A percentile compares a stretch with the other conserved stretches of the same genome.
phyloP scores from a whole-genome alignment of 2,329 filamentous ascomycete species.

The Paracamarosporium sp. region DNA sequence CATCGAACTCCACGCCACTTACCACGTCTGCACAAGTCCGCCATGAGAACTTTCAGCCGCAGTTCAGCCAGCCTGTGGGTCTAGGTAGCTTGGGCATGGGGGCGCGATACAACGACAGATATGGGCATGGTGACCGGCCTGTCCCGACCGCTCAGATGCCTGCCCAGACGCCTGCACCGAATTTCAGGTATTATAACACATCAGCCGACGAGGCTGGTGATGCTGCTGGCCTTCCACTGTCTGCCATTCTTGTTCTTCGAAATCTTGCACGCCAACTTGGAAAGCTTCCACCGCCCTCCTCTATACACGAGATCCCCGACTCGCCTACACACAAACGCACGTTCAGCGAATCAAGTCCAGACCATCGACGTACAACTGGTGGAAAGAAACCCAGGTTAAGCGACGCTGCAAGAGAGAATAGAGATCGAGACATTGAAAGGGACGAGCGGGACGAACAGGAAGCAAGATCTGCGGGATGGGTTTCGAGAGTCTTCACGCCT shows the following conservation, averaged over 20 bases:
- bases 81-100: slow-evolving; percentile 36
- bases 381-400: slow-evolving; percentile 54
- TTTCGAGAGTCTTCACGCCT: slow-evolving; percentile 71
- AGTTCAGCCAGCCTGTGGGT: slow-evolving; percentile 38
- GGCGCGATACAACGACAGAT: slow-evolving; percentile 22
- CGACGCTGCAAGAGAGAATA: slow-evolving; percentile 37
- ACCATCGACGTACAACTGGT: slow-evolving; percentile 30
- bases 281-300: slow-evolving; percentile 41
- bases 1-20: slow-evolving; percentile 35
- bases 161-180: slow-evolving; percentile 26
- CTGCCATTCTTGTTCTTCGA: slow-evolving; percentile 76
- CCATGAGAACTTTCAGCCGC: slow-evolving; percentile 37
- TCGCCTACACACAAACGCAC: slow-evolving; percentile 40
- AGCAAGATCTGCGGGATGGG: slow-evolving; percentile 65
- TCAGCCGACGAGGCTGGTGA: slow-evolving; percentile 58
- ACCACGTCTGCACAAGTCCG: slow-evolving; percentile 36
- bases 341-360: slow-evolving; percentile 33
- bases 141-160: slow-evolving; percentile 26
- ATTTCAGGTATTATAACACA: slow-evolving; percentile 54
- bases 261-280: slow-evolving; percentile 69
- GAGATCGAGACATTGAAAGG: slow-evolving; percentile 32
- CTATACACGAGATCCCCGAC: slow-evolving; percentile 30
- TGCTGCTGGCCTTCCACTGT: slow-evolving; percentile 79
- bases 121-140: slow-evolving; percentile 29
- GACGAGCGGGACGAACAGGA: slow-evolving; percentile 57